A percentile compares a stretch with the other conserved stretches of the same genome.
Conservation (phyloP, 78 protist genomes). For the Dictyostelium capitatum region DNA sequence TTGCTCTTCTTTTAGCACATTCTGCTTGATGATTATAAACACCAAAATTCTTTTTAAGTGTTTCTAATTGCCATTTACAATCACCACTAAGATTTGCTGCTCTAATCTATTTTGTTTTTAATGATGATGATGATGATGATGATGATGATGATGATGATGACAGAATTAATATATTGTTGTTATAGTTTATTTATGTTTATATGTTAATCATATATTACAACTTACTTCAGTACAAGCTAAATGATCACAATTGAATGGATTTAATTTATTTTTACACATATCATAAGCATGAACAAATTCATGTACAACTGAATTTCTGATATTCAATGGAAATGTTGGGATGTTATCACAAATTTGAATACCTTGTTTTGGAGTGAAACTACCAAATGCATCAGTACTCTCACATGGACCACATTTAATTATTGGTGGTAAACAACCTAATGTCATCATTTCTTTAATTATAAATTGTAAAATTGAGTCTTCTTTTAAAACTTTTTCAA, state of each 20-base stretch:
- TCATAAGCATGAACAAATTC: constrained; percentile 93
- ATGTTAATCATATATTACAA: too few relatives aligned
- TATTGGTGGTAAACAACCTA: constrained; percentile 60
- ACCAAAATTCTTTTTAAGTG: constrained; percentile 25
- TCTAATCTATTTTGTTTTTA: constrained; percentile 80
- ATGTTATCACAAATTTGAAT: constrained; percentile 60
- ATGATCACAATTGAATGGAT: constrained; percentile 80
- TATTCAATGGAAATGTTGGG: constrained; percentile 25
- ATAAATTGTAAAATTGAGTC: constrained; percentile 41
- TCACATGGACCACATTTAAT: constrained; percentile 77
- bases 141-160: too few relatives aligned
- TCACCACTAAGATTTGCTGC: constrained; percentile 92
- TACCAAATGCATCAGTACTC: constrained; percentile 30
- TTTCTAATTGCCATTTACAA: constrained; percentile 69
- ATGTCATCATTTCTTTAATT: constrained; percentile 55
- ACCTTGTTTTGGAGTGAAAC: constrained; percentile 36
- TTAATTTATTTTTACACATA: constrained; percentile 81
- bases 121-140: too few relatives aligned
- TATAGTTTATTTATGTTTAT: not conserved
- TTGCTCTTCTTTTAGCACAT: constrained; percentile 79
- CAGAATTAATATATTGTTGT: too few relatives aligned
- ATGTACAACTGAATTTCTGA: constrained; percentile 82
- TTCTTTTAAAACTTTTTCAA: constrained; percentile 25
- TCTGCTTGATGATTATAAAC: constrained; percentile 36
- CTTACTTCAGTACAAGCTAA: constrained; percentile 91